Evolutionary conservation across 129 eudicot species (phyloP).

Genomic region (Oenanthe sinensis): DNA sequence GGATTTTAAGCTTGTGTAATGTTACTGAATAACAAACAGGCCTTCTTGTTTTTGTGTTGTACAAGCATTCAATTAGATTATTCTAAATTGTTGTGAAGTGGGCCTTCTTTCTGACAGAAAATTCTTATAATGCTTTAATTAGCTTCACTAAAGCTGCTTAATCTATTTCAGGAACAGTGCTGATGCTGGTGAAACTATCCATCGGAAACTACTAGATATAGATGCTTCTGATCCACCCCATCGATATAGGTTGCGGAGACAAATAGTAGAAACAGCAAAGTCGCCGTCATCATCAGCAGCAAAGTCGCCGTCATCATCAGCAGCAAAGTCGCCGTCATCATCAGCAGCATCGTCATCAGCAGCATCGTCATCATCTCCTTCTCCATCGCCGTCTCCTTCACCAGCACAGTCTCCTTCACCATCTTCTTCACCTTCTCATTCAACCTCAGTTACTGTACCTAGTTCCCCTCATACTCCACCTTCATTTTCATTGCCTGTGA

Average conservation of each 20-base stretch:
- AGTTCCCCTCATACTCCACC: too few species aligned
- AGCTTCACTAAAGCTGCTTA: constrained; percentile 18
- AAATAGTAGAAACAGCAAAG: too few species aligned
- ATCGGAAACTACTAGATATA: too few species aligned
- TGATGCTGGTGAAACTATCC: constrained; percentile 17
- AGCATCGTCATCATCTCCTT: constrained; percentile 19
- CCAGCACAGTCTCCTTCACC: constrained; percentile 28
- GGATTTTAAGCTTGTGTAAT: background rate
- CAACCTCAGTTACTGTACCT: constrained; percentile 16
- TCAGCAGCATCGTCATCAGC: too few species aligned
- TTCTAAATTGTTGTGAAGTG: background rate
- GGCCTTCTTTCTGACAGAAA: background rate
- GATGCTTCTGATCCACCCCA: background rate
- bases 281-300: too few species aligned
- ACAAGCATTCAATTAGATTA: background rate
- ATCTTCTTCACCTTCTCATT: constrained; percentile 18
- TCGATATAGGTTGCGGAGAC: background rate
- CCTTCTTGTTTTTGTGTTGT: background rate
- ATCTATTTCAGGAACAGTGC: constrained; percentile 31
- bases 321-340: too few species aligned
- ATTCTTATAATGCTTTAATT: background rate
- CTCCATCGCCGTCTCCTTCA: constrained; percentile 16
- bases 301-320: too few species aligned
- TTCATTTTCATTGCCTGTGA: too few species aligned
- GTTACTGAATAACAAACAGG: background rate